phyloP scores from a whole-genome alignment of 345 rosid genomes.

The Syzygium aqueum region DNA sequence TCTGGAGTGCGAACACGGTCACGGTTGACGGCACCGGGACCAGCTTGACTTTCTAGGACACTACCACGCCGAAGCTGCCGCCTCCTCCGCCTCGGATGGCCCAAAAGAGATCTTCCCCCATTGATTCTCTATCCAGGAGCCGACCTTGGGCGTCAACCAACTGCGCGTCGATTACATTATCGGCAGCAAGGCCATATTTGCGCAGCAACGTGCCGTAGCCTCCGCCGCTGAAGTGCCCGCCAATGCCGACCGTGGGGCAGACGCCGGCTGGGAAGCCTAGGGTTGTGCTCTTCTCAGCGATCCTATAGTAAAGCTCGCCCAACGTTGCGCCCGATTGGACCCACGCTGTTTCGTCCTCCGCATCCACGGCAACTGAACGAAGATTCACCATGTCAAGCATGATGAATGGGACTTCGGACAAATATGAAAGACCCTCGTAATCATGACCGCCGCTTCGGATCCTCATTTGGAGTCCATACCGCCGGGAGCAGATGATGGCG shows the following conservation, averaged over 20 bases:
- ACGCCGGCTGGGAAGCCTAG: not conserved
- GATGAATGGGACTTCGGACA: not conserved
- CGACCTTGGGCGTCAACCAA: not conserved
- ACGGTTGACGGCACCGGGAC: not conserved
- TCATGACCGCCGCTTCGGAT: not conserved
- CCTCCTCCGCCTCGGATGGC: not conserved
- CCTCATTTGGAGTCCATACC: not conserved
- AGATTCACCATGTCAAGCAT: not conserved
- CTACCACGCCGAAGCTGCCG: constrained; percentile 1
- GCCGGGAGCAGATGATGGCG: constrained; percentile 14
- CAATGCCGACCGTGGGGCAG: not conserved
- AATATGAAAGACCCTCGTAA: not conserved
- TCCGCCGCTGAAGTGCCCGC: not conserved
- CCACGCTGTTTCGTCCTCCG: not conserved
- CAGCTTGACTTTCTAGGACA: not conserved
- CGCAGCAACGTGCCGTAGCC: not conserved
- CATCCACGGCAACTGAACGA: not conserved
- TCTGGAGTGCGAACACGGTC: not conserved
- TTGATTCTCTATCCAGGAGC: not conserved
- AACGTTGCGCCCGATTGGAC: not conserved
- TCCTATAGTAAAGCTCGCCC: constrained; percentile 4
- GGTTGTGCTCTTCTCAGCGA: not conserved
- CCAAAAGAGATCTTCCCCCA: not conserved
- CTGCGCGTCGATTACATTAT: not conserved
- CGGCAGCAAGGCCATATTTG: not conserved